phyloP scores from a whole-genome alignment of 2,329 filamentous ascomycete genomes.

The Raffaelea albimanens region DNA sequence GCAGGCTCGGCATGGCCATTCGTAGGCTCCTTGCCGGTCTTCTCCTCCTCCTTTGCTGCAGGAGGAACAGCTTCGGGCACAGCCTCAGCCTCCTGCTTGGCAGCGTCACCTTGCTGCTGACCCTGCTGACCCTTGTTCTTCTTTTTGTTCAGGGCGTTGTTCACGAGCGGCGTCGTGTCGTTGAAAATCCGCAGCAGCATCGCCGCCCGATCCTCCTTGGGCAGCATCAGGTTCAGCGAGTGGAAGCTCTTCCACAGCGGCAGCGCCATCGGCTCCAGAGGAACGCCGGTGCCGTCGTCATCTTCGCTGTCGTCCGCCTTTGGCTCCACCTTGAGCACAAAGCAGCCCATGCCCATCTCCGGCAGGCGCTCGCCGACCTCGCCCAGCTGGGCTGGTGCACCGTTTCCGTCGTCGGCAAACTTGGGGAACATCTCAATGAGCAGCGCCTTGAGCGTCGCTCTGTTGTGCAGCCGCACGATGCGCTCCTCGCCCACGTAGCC shows the following conservation, averaged over 20 bases:
- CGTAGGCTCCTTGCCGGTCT: too few relatives aligned
- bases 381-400: constrained; percentile 47
- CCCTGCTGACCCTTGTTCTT: constrained; percentile 30
- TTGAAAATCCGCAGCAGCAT: constrained; percentile 90
- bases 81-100: constrained; percentile 8
- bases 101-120: constrained; percentile 5
- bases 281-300: constrained; percentile 3
- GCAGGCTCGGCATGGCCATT: neutral
- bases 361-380: constrained; percentile 81
- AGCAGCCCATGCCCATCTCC: constrained; percentile 82
- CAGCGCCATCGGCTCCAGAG: constrained; percentile 69
- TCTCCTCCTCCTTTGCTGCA: neutral
- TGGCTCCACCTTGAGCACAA: constrained; percentile 75
- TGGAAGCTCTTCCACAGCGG: constrained; percentile 91
- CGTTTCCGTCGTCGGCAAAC: constrained; percentile 60
- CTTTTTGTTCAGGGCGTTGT: constrained; percentile 46
- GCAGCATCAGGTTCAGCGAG: constrained; percentile 92
- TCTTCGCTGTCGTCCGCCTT: constrained; percentile 1
- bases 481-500: constrained; percentile 77
- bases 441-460: constrained; percentile 71
- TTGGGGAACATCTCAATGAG: constrained; percentile 97
- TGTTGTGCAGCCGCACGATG: constrained; percentile 64
- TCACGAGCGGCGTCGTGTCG: constrained; percentile 75
- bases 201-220: constrained; percentile 89
- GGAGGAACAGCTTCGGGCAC: constrained; percentile 4